Evolutionary conservation across 441 rosid species (phyloP).

Genomic region (Populus hybrid): DNA sequence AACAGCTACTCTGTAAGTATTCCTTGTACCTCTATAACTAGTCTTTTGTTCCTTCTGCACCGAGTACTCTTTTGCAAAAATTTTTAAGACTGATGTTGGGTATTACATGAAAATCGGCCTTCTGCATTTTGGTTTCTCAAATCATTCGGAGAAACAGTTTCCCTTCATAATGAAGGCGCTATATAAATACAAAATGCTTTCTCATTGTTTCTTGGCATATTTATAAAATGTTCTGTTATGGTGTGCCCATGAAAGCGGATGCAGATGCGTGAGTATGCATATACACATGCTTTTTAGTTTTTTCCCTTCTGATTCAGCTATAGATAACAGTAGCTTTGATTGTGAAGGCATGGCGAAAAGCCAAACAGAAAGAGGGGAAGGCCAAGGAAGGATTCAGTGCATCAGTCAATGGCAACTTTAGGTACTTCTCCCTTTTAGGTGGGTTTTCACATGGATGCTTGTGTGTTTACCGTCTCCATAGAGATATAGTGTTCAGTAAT

Average conservation of each 20-base stretch:
- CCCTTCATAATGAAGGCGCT: neutral
- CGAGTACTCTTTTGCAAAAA: neutral
- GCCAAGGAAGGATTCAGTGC: conserved; percentile 12
- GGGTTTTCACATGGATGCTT: neutral
- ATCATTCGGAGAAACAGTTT: neutral
- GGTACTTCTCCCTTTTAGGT: conserved; percentile 2
- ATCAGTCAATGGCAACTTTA: neutral
- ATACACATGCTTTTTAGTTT: neutral
- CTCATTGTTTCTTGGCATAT: neutral
- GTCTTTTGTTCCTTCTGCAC: neutral
- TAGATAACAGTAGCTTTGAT: neutral
- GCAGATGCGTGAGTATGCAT: neutral
- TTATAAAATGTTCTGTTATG: neutral
- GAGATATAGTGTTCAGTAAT: neutral
- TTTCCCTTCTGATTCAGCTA: neutral
- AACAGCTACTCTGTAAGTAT: conserved; percentile 13
- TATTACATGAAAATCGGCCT: neutral
- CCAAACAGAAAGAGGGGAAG: conserved; percentile 13
- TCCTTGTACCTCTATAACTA: neutral
- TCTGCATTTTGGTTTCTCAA: conserved; percentile 1
- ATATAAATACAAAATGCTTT: neutral
- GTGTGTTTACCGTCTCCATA: neutral
- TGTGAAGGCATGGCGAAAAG: conserved; percentile 9
- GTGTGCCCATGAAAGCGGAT: neutral
- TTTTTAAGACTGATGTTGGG: conserved; percentile 1